A percentile compares a stretch with the other conserved stretches of the same genome.
phyloP scores from a whole-genome alignment of 768 basidiomycete species.

The Crepidotus variabilis region DNA sequence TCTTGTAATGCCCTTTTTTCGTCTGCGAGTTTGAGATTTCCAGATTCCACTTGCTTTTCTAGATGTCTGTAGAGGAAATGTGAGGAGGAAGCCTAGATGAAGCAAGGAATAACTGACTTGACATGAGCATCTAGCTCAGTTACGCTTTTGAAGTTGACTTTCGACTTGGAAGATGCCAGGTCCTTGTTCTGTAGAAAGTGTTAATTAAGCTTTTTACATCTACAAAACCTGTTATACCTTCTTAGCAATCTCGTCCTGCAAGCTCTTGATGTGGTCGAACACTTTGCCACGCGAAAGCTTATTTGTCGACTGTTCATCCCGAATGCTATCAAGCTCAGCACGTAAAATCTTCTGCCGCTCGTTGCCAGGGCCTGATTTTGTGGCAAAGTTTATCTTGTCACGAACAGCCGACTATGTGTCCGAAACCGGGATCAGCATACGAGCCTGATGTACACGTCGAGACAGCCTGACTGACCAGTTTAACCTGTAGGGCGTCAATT shows the following conservation, averaged over 20 bases:
- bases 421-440: slow-evolving; percentile 8
- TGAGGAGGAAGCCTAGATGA: slow-evolving; percentile 1
- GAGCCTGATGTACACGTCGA: slow-evolving; percentile 4
- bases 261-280: slow-evolving; percentile 70
- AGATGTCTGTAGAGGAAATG: slow-evolving; percentile 50
- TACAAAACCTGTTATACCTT: slow-evolving; percentile 48
- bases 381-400: slow-evolving; percentile 68
- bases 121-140: slow-evolving; percentile 87
- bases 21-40: slow-evolving; percentile 86
- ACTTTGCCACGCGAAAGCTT: slow-evolving; percentile 71
- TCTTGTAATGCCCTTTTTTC: slow-evolving; percentile 95
- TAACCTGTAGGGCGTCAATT: slow-evolving; percentile 77
- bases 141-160: slow-evolving; percentile 74
- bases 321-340: slow-evolving; percentile 77
- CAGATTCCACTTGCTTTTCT: slow-evolving; percentile 90
- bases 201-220: slow-evolving; percentile 6
- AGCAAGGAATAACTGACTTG: slow-evolving; percentile 46
- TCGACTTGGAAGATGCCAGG: slow-evolving; percentile 75
- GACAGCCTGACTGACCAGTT: slow-evolving; percentile 59
- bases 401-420: slow-evolving; percentile 55
- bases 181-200: slow-evolving; percentile 66
- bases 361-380: slow-evolving; percentile 58
- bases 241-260: slow-evolving; percentile 67
- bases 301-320: slow-evolving; percentile 71
- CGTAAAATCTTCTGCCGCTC: slow-evolving; percentile 72